phyloP scores from a whole-genome alignment of 768 basidiomycete genomes.

The Suillus occidentalis region DNA sequence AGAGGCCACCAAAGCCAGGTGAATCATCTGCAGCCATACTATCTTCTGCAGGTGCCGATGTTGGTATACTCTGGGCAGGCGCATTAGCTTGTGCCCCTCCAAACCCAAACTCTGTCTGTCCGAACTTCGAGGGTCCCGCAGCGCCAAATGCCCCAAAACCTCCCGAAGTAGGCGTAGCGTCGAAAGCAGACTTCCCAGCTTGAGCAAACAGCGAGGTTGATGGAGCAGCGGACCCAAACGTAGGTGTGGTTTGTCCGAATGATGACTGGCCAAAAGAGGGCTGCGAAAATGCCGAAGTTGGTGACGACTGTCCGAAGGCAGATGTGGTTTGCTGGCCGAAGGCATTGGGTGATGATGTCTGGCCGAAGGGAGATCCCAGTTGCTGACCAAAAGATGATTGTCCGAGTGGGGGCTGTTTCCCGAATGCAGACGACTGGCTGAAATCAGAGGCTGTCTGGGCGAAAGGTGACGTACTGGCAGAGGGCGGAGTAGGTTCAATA shows the following conservation, averaged over 20 bases:
- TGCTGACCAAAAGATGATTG: slow-evolving; percentile 30
- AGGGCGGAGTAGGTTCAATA: slow-evolving; percentile 18
- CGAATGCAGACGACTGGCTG: slow-evolving; percentile 33
- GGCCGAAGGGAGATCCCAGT: slow-evolving; percentile 36
- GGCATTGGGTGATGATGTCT: slow-evolving; percentile 22
- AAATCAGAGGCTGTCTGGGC: slow-evolving; percentile 29
- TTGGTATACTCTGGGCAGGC: background rate
- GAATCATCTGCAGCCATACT: slow-evolving; percentile 34
- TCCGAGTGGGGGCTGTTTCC: slow-evolving; percentile 14
- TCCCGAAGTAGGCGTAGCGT: slow-evolving; percentile 19
- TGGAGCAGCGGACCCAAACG: slow-evolving; percentile 11
- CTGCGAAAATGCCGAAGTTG: slow-evolving; percentile 33
- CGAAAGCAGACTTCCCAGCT: slow-evolving; percentile 20
- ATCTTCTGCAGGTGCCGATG: slow-evolving; percentile 22
- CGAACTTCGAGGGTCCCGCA: slow-evolving; percentile 32
- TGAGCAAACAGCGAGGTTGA: slow-evolving; percentile 23
- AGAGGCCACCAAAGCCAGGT: slow-evolving; percentile 32
- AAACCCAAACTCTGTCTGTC: slow-evolving; percentile 28
- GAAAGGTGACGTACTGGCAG: slow-evolving; percentile 17
- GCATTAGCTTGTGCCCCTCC: slow-evolving; percentile 15
- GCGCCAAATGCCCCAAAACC: slow-evolving; percentile 37
- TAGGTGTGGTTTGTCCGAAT: slow-evolving; percentile 20
- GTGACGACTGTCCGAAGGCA: slow-evolving; percentile 34
- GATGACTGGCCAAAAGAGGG: slow-evolving; percentile 25
- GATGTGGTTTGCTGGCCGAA: slow-evolving; percentile 24